A percentile compares a stretch with the other conserved stretches of the same genome.
Conservation (phyloP, 2,329 filamentous ascomycete species). For the Pseudocercospora musae region DNA sequence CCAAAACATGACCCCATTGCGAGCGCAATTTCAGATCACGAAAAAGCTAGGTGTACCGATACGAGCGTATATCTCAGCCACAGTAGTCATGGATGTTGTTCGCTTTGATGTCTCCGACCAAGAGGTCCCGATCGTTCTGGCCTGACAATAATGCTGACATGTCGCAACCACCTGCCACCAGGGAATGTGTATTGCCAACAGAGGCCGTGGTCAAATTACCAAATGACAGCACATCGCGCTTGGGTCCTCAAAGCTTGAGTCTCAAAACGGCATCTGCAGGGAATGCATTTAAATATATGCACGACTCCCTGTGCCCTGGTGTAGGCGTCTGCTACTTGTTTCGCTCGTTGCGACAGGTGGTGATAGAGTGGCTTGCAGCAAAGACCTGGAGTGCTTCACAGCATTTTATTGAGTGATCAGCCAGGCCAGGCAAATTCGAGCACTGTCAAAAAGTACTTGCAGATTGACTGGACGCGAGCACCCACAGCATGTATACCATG, state of each 20-base stretch:
- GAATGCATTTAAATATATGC: slow-evolving; percentile 4
- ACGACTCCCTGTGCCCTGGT: neutral
- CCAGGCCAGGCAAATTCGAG: slow-evolving; percentile 15
- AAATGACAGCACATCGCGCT: slow-evolving; percentile 8
- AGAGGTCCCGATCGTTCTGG: neutral
- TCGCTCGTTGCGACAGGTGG: neutral
- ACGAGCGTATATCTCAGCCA: neutral
- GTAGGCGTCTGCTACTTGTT: neutral
- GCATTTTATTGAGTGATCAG: slow-evolving; percentile 15
- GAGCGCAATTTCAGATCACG: neutral
- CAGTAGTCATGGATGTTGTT: neutral
- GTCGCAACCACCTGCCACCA: neutral
- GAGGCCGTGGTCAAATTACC: neutral
- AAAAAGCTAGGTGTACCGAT: neutral
- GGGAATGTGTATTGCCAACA: slow-evolving; percentile 1
- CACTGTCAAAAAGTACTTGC: neutral
- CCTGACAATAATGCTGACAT: too few relatives aligned
- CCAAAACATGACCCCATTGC: neutral
- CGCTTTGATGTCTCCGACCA: neutral
- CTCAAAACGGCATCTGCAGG: slow-evolving; percentile 6
- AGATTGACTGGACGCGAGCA: slow-evolving; percentile 3
- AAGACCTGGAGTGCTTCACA: slow-evolving; percentile 11
- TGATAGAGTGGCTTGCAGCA: slow-evolving; percentile 6
- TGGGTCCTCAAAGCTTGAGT: slow-evolving; percentile 3
- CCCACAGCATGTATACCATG: slow-evolving; percentile 7